These are phyloP conservation scores for Chlamydomonas incerta DNA, from an alignment of 139 green algal genomes.

Conservation along the genomic window DNA sequence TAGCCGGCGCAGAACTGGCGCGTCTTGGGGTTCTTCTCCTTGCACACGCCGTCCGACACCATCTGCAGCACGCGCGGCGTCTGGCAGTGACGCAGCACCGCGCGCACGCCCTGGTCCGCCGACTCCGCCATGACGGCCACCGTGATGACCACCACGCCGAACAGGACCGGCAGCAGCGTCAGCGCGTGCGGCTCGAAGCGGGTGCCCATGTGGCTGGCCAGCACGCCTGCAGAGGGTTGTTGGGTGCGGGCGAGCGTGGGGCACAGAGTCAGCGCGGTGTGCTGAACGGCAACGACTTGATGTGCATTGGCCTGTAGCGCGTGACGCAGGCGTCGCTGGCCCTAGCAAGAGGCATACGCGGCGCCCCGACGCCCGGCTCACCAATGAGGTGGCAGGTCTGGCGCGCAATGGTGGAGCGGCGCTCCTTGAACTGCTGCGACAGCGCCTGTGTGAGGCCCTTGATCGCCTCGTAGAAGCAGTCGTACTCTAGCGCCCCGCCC, in stretches of 20 bases:
- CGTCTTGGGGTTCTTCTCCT: constrained; percentile 76
- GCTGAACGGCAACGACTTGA: no score
- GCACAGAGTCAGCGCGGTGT: no score
- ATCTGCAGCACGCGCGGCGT: constrained; percentile 59
- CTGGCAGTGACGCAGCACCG: constrained; percentile 70
- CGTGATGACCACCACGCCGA: constrained; percentile 83
- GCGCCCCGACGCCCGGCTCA: no score
- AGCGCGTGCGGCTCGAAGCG: constrained; percentile 66
- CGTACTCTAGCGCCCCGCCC: constrained; percentile 62
- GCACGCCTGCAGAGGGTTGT: constrained; percentile 11
- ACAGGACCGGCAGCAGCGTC: constrained; percentile 70
- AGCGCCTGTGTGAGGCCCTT: constrained; percentile 27
- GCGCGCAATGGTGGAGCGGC: constrained; percentile 71
- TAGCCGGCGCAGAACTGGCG: constrained; percentile 58
- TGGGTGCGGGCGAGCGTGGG: no score
- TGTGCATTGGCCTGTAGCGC: no score
- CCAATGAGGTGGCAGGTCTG: constrained; percentile 76
- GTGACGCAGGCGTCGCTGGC: no score
- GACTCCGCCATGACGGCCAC: constrained; percentile 85
- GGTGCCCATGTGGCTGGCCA: constrained; percentile 66
- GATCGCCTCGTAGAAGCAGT: constrained; percentile 63
- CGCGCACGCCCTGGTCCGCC: constrained; percentile 58
- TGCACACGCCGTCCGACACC: constrained; percentile 54
- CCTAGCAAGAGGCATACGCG: no score
- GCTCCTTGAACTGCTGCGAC: constrained; percentile 68